Percentiles rank a stretch among this genome's conserved stretches.
These are phyloP conservation scores for Fusarium kyushuense DNA, from an alignment of 2,329 filamentous ascomycete species.

Conservation along the genomic window DNA sequence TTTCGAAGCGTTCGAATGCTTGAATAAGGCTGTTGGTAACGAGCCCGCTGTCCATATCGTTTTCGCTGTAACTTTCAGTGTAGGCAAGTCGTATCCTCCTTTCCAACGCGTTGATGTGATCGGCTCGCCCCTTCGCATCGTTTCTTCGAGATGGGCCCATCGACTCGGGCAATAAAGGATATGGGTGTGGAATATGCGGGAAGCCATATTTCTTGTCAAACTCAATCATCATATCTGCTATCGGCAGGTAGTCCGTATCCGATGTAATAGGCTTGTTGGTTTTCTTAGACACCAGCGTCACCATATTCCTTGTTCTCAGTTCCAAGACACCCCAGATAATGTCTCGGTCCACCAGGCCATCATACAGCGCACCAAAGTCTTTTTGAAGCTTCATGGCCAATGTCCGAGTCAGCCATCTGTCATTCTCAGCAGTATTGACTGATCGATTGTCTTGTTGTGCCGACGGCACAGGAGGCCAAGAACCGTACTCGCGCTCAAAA, in stretches of 20 bases:
- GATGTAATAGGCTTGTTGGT: slow-evolving; percentile 62
- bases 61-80: slow-evolving; percentile 70
- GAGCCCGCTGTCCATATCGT: slow-evolving; percentile 63
- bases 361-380: slow-evolving; percentile 77
- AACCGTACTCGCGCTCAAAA: slow-evolving; percentile 67
- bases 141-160: slow-evolving; percentile 52
- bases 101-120: slow-evolving; percentile 53
- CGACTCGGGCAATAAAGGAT: slow-evolving; percentile 71
- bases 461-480: slow-evolving; percentile 73
- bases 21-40: slow-evolving; percentile 67
- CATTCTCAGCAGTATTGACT: slow-evolving; percentile 52
- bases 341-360: slow-evolving; percentile 76
- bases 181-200: slow-evolving; percentile 75
- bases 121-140: slow-evolving; percentile 49
- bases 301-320: slow-evolving; percentile 71
- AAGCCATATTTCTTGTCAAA: slow-evolving; percentile 73
- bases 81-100: slow-evolving; percentile 68
- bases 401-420: slow-evolving; percentile 71
- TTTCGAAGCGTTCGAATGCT: slow-evolving; percentile 68
- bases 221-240: slow-evolving; percentile 74
- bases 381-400: slow-evolving; percentile 68
- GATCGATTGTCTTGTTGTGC: slow-evolving; percentile 14
- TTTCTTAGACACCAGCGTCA: slow-evolving; percentile 68
- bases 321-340: slow-evolving; percentile 74
- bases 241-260: slow-evolving; percentile 66